Percentiles rank a stretch among this genome's conserved stretches.
Evolutionary conservation across 2,329 filamentous ascomycete species (phyloP).

Genomic region (Colletotrichum lini): DNA sequence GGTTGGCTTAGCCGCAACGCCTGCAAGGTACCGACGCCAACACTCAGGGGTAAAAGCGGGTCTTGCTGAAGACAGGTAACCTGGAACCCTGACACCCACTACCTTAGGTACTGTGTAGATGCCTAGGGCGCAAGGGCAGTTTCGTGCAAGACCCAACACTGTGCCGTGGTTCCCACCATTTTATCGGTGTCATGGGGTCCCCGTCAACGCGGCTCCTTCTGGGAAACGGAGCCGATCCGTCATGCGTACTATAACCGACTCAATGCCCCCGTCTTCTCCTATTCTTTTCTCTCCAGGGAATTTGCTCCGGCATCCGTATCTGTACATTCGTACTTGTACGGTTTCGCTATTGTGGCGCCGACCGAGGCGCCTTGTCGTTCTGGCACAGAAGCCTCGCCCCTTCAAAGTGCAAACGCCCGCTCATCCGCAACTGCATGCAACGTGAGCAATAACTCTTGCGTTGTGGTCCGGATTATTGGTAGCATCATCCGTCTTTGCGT

Average conservation of each 20-base stretch:
- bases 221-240: slow-evolving; percentile 40
- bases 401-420: not conserved
- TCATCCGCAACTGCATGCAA: not conserved
- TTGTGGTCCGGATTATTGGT: slow-evolving; percentile 4
- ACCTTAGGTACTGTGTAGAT: no score
- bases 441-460: not conserved
- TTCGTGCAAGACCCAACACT: slow-evolving; percentile 25
- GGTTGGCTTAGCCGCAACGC: slow-evolving; percentile 31
- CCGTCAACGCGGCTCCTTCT: slow-evolving; percentile 16
- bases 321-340: not conserved
- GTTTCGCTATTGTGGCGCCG: slow-evolving; percentile 22
- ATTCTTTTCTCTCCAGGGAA: slow-evolving; percentile 8
- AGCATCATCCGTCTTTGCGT: not conserved
- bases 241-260: slow-evolving; percentile 21
- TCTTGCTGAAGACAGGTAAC: slow-evolving; percentile 34
- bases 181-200: slow-evolving; percentile 17
- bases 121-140: slow-evolving; percentile 17
- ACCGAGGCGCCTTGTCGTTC: slow-evolving; percentile 10
- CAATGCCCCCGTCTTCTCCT: slow-evolving; percentile 15
- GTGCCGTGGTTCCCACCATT: slow-evolving; percentile 16
- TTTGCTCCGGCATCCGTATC: slow-evolving; percentile 8
- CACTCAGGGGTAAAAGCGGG: slow-evolving; percentile 48
- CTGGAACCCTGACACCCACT: slow-evolving; percentile 30
- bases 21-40: slow-evolving; percentile 38
- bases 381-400: not conserved